Percentiles rank a stretch among this genome's conserved stretches.
Evolutionary conservation across 1,284 basidiomycete genomes (phyloP).

Genomic region (Trichosporon sp.): DNA sequence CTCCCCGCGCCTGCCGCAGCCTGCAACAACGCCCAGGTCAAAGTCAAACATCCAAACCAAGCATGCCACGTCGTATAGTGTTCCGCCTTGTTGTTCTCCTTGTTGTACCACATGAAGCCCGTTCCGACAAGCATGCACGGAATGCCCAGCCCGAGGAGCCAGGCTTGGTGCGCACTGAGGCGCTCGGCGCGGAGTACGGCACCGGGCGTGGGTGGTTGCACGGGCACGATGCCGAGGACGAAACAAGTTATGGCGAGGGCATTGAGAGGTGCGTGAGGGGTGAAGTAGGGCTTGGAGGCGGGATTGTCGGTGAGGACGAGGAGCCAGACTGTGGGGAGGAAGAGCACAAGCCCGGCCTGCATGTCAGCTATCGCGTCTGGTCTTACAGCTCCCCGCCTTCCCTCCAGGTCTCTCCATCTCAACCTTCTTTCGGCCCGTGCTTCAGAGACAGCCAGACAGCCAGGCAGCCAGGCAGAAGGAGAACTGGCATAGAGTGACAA

Average conservation of each 20-base stretch:
- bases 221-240: conserved; percentile 45
- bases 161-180: conserved; percentile 48
- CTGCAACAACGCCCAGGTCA: conserved; percentile 50
- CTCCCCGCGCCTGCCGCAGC: conserved; percentile 42
- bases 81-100: conserved; percentile 43
- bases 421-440: too few species aligned
- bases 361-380: conserved; percentile 4
- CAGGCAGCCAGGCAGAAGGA: too few species aligned
- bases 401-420: too few species aligned
- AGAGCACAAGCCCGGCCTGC: conserved; percentile 42
- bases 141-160: conserved; percentile 43
- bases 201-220: conserved; percentile 49
- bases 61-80: conserved; percentile 55
- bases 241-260: conserved; percentile 47
- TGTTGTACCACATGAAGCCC: conserved; percentile 54
- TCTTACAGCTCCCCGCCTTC: too few species aligned
- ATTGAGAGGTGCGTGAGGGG: conserved; percentile 52
- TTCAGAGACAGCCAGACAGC: too few species aligned
- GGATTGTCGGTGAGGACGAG: conserved; percentile 39
- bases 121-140: conserved; percentile 48
- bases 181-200: conserved; percentile 32
- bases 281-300: conserved; percentile 46
- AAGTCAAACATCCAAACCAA: conserved; percentile 40
- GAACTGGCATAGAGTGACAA: too few species aligned
- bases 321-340: conserved; percentile 45